Base-by-base conservation (phyloP, 257 asterid species). In the Capsicum baccatum region DNA sequence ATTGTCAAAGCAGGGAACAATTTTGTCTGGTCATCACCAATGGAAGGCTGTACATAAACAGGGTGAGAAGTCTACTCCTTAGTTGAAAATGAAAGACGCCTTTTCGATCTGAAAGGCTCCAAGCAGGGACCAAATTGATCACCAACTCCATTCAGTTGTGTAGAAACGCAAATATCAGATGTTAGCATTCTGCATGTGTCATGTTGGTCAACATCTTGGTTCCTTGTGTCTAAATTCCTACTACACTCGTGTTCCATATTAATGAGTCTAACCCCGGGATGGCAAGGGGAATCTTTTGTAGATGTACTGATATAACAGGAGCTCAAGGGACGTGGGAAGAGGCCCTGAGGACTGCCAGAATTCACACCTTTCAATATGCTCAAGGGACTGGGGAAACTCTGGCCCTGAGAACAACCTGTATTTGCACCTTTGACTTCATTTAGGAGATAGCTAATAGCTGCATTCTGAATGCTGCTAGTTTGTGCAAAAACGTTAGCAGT, bases 231-330 rank as follows among this genome's bases (percentile, higher is more conserved):
- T 37, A 66, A 33, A 66, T 33, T 33, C 73, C 16, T 21, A 64
- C 70, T 39, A 1, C 14, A 9, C 70, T 5, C 44, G 17, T 9
- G 9, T 64, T 21, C 70, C 70, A 26, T 64, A 64, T 6, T 52
- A 76, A 12, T 21, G 81, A 21, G 81, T 21, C 63, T 8, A 0
- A 44, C 26, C 44, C 1, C 4, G 21, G 59, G 63, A 50, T 52
- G 81, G 26, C 63, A 76, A 76, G 48, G 81, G 52, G 81, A 76
- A 50, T 76, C 81, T 76, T 76, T 76, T 52, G 63, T 21, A 76
- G 48, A 52, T 17, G 47, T 26, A 14, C 15, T 52, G 64, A 14
- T 33, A 78, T 21, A 54, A 33, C 50, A 14, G 64, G 82, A 78
- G 82, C 64, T 14, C 33, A 78, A 78, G 64, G 82, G 47, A 26